phyloP scores from a whole-genome alignment of 1,284 basidiomycete species.

The Rhodotorula sp. region DNA sequence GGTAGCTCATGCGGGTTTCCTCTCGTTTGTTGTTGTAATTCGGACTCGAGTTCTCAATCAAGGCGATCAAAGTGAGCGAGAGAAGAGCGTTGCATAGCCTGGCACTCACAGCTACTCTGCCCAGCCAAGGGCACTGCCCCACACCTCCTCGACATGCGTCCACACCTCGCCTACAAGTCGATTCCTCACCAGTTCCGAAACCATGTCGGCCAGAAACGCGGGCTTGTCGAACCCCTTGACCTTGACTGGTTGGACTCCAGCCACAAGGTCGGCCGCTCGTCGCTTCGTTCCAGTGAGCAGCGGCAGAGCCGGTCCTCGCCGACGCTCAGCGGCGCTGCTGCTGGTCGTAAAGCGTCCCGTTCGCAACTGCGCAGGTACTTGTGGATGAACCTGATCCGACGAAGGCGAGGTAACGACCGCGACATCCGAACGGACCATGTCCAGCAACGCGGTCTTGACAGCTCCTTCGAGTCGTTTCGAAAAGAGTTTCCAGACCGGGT shows the following conservation, averaged over 20 bases:
- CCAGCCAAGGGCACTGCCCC: slow-evolving; percentile 44
- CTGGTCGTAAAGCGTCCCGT: neutral
- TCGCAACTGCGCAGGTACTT: slow-evolving; percentile 31
- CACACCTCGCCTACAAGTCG: slow-evolving; percentile 36
- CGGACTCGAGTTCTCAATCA: neutral
- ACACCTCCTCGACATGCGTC: slow-evolving; percentile 53
- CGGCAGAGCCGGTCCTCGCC: neutral
- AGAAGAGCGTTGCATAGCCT: neutral
- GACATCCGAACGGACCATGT: slow-evolving; percentile 11
- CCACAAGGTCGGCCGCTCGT: too few relatives aligned
- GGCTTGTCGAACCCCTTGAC: slow-evolving; percentile 57
- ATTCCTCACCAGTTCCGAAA: slow-evolving; percentile 47
- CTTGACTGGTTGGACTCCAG: neutral
- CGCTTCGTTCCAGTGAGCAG: too few relatives aligned
- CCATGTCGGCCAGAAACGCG: slow-evolving; percentile 49
- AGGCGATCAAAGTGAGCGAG: neutral
- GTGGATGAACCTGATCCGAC: neutral
- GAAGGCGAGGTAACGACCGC: too few relatives aligned
- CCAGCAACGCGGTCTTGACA: slow-evolving; percentile 48
- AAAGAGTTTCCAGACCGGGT: slow-evolving; percentile 5
- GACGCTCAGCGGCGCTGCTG: too few relatives aligned
- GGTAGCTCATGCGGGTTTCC: too few relatives aligned
- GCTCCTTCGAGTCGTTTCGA: slow-evolving; percentile 55
- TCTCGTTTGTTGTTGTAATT: neutral
- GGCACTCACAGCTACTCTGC: neutral